These are phyloP conservation scores for Thalia dealbata DNA, from an alignment of 176 grass and related monocot species.

Conservation along the genomic window DNA sequence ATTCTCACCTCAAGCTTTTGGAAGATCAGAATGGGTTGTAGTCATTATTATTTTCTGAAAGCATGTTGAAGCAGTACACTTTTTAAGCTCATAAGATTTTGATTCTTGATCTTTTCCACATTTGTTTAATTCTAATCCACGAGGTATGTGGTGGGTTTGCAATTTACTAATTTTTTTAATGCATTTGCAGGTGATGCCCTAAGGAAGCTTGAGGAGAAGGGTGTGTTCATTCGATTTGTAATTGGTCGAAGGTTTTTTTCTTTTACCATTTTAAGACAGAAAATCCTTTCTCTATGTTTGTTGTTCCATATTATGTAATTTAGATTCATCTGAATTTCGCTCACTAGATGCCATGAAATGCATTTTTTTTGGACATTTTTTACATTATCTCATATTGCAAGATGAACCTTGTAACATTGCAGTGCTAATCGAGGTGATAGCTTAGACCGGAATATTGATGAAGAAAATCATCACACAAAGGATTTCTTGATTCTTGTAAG, in stretches of 20 bases:
- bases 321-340: neutral
- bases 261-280: neutral
- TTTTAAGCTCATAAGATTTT: neutral
- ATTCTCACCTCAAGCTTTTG: neutral
- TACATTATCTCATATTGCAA: neutral
- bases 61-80: neutral
- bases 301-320: neutral
- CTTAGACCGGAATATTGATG: constrained; percentile 87
- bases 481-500: constrained; percentile 98
- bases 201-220: constrained; percentile 83
- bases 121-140: no score
- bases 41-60: neutral
- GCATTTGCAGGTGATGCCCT: constrained; percentile 69
- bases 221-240: constrained; percentile 87
- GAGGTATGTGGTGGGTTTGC: neutral
- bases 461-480: constrained; percentile 65
- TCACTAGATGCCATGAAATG: neutral
- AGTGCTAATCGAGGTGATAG: constrained; percentile 98
- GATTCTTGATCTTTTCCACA: neutral
- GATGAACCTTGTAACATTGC: constrained; percentile 28
- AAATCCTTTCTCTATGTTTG: neutral
- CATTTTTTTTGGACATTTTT: neutral
- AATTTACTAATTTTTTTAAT: constrained; percentile 6
- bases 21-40: neutral
- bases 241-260: constrained; percentile 88